A percentile compares a stretch with the other conserved stretches of the same genome.
These are phyloP conservation scores for Teunomyces aglyptinius DNA, from an alignment of 805 yeast genomes.

Conservation along the genomic window DNA sequence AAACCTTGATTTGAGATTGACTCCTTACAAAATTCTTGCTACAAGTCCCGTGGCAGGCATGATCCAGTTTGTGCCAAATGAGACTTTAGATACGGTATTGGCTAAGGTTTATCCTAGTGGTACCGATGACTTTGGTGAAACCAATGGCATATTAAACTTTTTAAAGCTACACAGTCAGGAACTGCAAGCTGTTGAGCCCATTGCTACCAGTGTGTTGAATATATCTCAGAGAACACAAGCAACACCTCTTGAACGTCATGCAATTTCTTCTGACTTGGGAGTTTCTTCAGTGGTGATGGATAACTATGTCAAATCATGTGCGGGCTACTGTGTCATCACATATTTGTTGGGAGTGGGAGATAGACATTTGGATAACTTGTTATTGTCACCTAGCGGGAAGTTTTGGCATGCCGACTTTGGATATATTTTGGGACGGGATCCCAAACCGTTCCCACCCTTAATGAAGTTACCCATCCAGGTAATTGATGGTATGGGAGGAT, in stretches of 20 bases:
- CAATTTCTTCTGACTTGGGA: constrained; percentile 40
- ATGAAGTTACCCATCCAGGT: constrained; percentile 97
- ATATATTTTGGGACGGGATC: constrained; percentile 93
- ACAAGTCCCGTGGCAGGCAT: constrained; percentile 91
- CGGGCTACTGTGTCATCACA: constrained; percentile 96
- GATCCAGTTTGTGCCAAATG: constrained; percentile 91
- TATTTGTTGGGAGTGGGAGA: constrained; percentile 96
- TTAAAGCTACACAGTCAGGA: constrained; percentile 50
- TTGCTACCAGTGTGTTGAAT: constrained; percentile 21
- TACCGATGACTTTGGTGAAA: constrained; percentile 14
- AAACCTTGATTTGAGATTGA: constrained; percentile 80
- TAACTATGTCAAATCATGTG: constrained; percentile 89
- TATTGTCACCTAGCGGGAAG: constrained; percentile 74
- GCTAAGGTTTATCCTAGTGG: constrained; percentile 29
- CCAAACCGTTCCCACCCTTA: constrained; percentile 97
- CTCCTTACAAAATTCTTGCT: constrained; percentile 88
- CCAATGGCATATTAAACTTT: constrained; percentile 74
- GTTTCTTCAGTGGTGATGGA: constrained; percentile 77
- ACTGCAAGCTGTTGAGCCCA: constrained; percentile 23
- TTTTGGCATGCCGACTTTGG: constrained; percentile 99
- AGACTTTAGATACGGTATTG: constrained; percentile 78
- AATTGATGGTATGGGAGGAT: constrained; percentile 97
- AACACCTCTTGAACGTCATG: constrained; percentile 24
- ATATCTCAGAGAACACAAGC: constrained; percentile 3
- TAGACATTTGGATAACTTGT: constrained; percentile 87